phyloP scores from a whole-genome alignment of 208 protist genomes.

The Tritrichomonas musculus region DNA sequence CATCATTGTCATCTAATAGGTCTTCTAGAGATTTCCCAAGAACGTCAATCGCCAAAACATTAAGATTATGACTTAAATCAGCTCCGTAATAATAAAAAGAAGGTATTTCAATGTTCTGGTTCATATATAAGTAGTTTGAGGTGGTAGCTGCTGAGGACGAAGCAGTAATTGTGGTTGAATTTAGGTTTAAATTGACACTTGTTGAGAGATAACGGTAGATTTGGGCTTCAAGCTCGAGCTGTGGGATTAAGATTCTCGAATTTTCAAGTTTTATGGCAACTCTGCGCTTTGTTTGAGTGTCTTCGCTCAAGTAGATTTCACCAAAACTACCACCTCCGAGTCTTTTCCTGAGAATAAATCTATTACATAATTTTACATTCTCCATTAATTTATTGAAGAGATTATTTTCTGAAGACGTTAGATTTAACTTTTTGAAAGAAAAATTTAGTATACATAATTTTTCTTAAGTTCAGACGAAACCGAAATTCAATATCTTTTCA shows the following conservation, averaged over 20 bases:
- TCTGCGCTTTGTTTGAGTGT: background rate
- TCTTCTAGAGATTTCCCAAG: constrained; percentile 92
- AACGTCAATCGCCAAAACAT: constrained; percentile 95
- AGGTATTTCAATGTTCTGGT: constrained; percentile 82
- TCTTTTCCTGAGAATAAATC: constrained; percentile 53
- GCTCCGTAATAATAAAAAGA: constrained; percentile 78
- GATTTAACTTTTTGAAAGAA: background rate
- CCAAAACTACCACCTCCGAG: constrained; percentile 8
- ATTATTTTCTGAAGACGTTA: background rate
- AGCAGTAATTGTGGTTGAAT: too few species aligned
- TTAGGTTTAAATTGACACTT: too few species aligned
- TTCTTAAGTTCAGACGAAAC: background rate
- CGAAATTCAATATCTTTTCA: background rate
- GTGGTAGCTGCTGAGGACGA: too few species aligned
- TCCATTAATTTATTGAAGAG: constrained; percentile 51
- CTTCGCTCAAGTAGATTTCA: background rate
- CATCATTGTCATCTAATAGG: constrained; percentile 75
- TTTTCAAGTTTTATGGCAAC: constrained; percentile 43
- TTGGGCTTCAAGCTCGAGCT: constrained; percentile 89
- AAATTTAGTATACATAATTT: background rate
- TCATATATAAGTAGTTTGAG: too few species aligned
- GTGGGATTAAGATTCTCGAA: constrained; percentile 71
- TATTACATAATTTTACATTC: constrained; percentile 70
- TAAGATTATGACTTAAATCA: constrained; percentile 81
- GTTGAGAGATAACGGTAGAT: constrained; percentile 71